Percentiles rank a stretch among this genome's conserved stretches.
These are phyloP conservation scores for Arctium minus DNA, from an alignment of 129 eudicot genomes.

Conservation along the genomic window DNA sequence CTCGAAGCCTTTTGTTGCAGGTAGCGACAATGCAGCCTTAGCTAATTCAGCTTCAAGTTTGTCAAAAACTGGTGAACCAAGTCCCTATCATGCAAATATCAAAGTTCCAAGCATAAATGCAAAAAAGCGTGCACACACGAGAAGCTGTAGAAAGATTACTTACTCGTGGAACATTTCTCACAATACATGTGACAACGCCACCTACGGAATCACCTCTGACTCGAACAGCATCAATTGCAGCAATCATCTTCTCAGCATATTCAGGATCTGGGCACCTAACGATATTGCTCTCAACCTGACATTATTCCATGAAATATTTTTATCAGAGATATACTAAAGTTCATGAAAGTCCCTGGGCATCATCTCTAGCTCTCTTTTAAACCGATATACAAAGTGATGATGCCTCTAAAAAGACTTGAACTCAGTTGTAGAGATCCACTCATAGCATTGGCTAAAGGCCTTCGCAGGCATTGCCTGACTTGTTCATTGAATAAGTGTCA, in stretches of 20 bases:
- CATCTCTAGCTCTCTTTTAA: too few species aligned
- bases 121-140: not conserved
- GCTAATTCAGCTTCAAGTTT: conserved; percentile 87
- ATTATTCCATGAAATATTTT: not conserved
- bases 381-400: not conserved
- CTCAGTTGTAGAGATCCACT: too few species aligned
- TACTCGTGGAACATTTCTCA: conserved; percentile 84
- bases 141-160: conserved; percentile 39
- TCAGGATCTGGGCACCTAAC: conserved; percentile 75
- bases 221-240: conserved; percentile 71
- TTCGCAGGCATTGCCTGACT: too few species aligned
- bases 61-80: conserved; percentile 93
- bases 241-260: conserved; percentile 85
- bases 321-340: not conserved
- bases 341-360: not conserved
- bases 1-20: conserved; percentile 88
- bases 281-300: conserved; percentile 69
- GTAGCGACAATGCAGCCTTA: conserved; percentile 65
- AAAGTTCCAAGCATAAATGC: not conserved
- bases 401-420: too few species aligned
- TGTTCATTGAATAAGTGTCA: not conserved
- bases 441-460: too few species aligned
- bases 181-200: conserved; percentile 89
- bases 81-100: conserved; percentile 55
- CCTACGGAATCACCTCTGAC: conserved; percentile 83